Evolutionary conservation across 139 green algal species (phyloP).

Genomic region (Ettlia oleoabundans): DNA sequence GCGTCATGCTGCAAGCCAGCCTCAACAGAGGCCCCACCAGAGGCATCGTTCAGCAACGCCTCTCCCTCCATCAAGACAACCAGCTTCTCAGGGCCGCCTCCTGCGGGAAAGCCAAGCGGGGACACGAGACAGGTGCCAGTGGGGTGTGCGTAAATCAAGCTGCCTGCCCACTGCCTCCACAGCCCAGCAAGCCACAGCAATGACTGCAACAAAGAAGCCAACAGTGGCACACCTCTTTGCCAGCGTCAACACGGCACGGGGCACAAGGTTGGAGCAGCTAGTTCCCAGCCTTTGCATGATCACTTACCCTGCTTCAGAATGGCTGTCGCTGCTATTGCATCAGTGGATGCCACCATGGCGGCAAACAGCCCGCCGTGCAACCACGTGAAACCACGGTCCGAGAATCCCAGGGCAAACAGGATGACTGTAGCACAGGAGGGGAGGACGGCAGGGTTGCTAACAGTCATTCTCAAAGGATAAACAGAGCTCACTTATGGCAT

Average conservation of each 20-base stretch:
- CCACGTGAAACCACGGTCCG: constrained; percentile 68
- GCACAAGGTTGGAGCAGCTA: not conserved
- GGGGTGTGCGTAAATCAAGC: too few relatives aligned
- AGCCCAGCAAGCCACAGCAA: not conserved
- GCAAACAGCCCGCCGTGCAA: constrained; percentile 75
- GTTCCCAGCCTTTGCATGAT: not conserved
- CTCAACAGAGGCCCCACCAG: not conserved
- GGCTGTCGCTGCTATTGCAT: constrained; percentile 79
- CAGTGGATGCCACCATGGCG: constrained; percentile 79
- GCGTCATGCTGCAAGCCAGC: not conserved
- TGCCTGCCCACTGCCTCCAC: too few relatives aligned
- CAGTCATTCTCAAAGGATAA: not conserved
- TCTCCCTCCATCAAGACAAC: constrained; percentile 83
- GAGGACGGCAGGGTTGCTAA: not conserved
- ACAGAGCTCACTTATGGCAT: too few relatives aligned
- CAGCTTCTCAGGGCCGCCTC: constrained; percentile 75
- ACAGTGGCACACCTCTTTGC: not conserved
- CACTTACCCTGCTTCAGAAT: constrained; percentile 70
- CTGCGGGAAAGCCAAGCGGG: not conserved
- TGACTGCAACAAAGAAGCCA: not conserved
- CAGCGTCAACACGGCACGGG: too few relatives aligned
- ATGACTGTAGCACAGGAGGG: constrained; percentile 54
- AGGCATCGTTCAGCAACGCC: constrained; percentile 87
- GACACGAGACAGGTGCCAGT: not conserved
- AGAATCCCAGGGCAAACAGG: constrained; percentile 74